Base-by-base conservation (phyloP, 108 stramenopile genomes). In the Skeletonema grethae region DNA sequence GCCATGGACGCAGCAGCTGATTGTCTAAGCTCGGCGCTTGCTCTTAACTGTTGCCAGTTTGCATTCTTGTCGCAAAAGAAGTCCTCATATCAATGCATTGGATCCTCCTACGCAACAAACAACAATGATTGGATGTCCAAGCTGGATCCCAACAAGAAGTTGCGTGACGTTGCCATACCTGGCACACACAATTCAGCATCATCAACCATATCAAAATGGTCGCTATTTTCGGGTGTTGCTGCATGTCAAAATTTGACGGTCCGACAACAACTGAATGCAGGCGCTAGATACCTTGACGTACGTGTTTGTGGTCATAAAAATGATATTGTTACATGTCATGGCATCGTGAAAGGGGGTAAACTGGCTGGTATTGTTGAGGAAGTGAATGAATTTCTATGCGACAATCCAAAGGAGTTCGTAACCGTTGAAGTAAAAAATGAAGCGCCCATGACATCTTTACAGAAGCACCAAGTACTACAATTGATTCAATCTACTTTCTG, bases 151-250 rank as follows among this genome's bases (percentile, higher is more conserved):
- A 63, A 83, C 13, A 69, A 73, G 13, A 83, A 65, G 24, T 7
- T 34, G 10, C 31, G 43, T 46, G 75, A 85, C 18, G 59, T 88
- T 39, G 71, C 84, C 29, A 70, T 90, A 15, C 86, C 87, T 2
- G 89, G 85, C 53, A 84, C 85, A 61, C 87, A 88, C 63, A 82
- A 90, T 76, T 79, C 87, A 4, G 89, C 85, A 32, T 85, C 87
- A 12, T 75, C 59, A 63, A 86, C 89, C 9, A 86, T 90, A 20
- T 58, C 72, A n/a, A 64, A 71, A 38, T 78, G 72, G 62, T 60
- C 74, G 10, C 70, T 72, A n/a, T 90, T 84, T 53, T 75, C 82
- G n/a, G 89, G 84, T 9, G 78, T 88, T 5, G 87, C 78, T 0
- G 63, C 72, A 7, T 84, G 80, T 10, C 89, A 90, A 50, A 90